Evolutionary conservation across 257 asterid genomes (phyloP), one percentile per base, ranked within the genome.

Genomic region (Avicennia marina): DNA sequence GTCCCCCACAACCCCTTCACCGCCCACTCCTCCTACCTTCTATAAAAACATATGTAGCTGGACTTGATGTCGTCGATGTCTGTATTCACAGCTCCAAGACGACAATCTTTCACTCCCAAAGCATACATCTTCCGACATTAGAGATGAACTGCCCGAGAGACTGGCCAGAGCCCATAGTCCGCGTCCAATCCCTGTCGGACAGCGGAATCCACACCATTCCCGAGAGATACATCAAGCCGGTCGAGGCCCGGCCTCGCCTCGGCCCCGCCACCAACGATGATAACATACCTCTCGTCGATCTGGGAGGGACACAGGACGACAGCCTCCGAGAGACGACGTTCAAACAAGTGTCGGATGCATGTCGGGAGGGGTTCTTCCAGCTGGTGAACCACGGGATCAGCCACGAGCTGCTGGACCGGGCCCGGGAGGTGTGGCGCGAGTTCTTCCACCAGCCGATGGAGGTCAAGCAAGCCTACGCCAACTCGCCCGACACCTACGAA

Each of bases 141-240:
- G n/a, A n/a, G 2, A 36, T 36, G 13, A 11, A 36, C 41, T 4
- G 12, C 41, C 41, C 12, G 2, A 11, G 11, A 5, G 87, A 79
- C 7, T 88, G 95, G 96, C 95, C 96, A 1, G 95, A 88, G 46
- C 95, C 95, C 0, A 78, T 88, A 27, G 69, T 80, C 66, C 88
- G 94, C 1, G 96, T 88, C 63, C 95, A 88, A 54, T 75, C 88
- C 16, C 50, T 88, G 21, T 88, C 96, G 0, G 81, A 75, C 0
- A 64, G 53, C 16, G 70, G 88, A 43, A 15, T 24, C 1, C 10
- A 27, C 17, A 18, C 59, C 2, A 81, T 88, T 20, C 96, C 96
- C 1, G 73, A 64, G 0, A 55, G 75, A 19, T 88, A 85, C 13
- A 51, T 88, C 21, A 88, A 85, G 73, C 82, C 88, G 0, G 69